Evolutionary conservation across 2,329 filamentous ascomycete species (phyloP), one percentile per base, ranked within the genome.

Genomic region (Botryosphaeria dothidea): DNA sequence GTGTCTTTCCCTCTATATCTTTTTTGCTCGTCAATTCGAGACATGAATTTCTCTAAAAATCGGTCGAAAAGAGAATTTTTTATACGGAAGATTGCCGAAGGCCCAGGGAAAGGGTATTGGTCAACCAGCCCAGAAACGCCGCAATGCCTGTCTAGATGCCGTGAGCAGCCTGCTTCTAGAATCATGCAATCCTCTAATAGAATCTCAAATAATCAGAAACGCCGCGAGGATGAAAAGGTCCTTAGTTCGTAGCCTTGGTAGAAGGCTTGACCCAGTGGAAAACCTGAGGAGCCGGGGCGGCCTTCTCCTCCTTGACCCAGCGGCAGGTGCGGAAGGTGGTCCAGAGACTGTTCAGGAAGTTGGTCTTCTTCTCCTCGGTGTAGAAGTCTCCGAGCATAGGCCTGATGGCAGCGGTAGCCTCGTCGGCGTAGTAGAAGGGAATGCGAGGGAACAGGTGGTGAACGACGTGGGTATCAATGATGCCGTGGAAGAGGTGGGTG

Each of bases 401-500:
- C 71, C 80, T 80, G 72, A 88, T 85, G 41, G 85, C 83, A 65
- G 82, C 78, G 9, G 85, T 86, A n/a, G 85, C 85, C 71, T 86
- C 82, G 66, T 84, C 81, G 23, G 85, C 85, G 69, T 86, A 79
- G 78, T 88, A 88, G 74, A 87, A 87, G 15, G 86, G 86, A 51
- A 88, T 87, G 6, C 57, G 84, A 77, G 86, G 83, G 75, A 88
- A 86, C 11, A 86, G 77, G 69, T 90, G 87, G 74, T 89, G 87
- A 25, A 88, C 81, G 19, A 89, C 87, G 71, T 89, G 87, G 60
- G 84, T 84, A 68, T 87, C 86, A 49, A 88, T 86, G 73, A 89
- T 89, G 67, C 85, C 84, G 75, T 90, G 87, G 81, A 90, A 88
- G 67, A 90, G 78, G 74, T 89, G 83, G n/a, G 82, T 81, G 56